Evolutionary conservation across 2,329 filamentous ascomycete species (phyloP).

Genomic region (Phaeosphaeriaceae sp.): DNA sequence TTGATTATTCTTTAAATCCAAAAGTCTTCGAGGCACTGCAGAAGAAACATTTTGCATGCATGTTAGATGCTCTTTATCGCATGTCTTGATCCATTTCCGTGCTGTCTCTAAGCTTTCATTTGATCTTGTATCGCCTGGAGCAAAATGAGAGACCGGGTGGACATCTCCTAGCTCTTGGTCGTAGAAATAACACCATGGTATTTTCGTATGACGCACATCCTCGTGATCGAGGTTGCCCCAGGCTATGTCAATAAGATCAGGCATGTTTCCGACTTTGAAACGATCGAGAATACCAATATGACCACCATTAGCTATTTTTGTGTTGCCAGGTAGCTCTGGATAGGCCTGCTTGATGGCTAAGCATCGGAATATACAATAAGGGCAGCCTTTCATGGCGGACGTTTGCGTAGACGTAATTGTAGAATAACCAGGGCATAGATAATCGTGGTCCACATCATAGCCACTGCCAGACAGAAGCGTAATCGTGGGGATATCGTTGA

Average conservation of each 20-base stretch:
- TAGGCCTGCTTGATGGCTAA: background rate
- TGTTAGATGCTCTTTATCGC: background rate
- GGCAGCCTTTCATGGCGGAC: background rate
- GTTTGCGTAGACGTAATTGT: background rate
- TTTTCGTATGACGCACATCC: no score
- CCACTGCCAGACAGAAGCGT: background rate
- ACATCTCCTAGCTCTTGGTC: background rate
- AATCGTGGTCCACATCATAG: background rate
- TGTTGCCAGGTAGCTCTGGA: background rate
- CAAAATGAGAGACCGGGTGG: background rate
- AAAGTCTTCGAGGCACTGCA: background rate
- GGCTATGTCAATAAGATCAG: no score
- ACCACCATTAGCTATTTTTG: background rate
- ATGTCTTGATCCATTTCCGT: background rate
- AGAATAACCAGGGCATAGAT: background rate
- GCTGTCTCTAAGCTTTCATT: background rate
- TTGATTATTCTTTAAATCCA: background rate
- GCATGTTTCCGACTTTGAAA: no score
- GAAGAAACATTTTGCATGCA: background rate
- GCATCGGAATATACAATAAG: background rate
- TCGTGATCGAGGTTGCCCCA: no score
- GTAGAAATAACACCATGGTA: background rate
- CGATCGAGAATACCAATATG: background rate
- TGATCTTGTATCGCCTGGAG: background rate
- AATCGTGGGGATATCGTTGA: background rate